phyloP scores from a whole-genome alignment of 768 basidiomycete species.

The Trametes meyenii region DNA sequence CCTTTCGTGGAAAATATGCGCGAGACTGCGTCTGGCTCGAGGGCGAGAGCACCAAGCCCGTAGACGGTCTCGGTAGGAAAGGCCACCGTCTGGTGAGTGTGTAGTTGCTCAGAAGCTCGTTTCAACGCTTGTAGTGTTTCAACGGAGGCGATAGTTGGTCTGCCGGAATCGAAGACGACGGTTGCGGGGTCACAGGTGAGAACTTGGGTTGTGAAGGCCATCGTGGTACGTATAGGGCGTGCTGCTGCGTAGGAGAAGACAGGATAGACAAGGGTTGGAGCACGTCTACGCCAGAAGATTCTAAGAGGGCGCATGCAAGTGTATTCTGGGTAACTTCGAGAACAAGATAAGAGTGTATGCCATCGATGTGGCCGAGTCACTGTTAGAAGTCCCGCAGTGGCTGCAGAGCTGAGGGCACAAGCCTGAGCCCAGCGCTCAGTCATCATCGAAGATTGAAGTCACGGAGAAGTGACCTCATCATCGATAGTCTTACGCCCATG shows the following conservation, averaged over 20 bases:
- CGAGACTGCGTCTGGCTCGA: slow-evolving; percentile 61
- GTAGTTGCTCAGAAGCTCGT: slow-evolving; percentile 57
- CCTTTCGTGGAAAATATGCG: slow-evolving; percentile 89
- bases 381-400: neutral
- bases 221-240: slow-evolving; percentile 18
- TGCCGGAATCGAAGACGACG: slow-evolving; percentile 57
- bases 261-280: neutral
- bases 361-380: slow-evolving; percentile 13
- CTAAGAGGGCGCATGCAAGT: slow-evolving; percentile 14
- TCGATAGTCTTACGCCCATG: neutral
- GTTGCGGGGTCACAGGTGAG: slow-evolving; percentile 65
- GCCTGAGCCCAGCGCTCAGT: neutral
- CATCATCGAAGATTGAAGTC: slow-evolving; percentile 6
- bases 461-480: slow-evolving; percentile 13
- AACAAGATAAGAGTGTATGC: neutral
- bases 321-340: slow-evolving; percentile 5
- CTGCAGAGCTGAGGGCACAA: neutral
- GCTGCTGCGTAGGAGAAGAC: neutral
- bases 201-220: slow-evolving; percentile 41
- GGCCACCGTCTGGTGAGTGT: slow-evolving; percentile 63
- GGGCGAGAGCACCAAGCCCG: slow-evolving; percentile 89
- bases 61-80: slow-evolving; percentile 99
- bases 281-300: slow-evolving; percentile 7
- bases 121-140: slow-evolving; percentile 58
- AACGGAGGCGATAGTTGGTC: slow-evolving; percentile 51